Conservation (phyloP, 2,329 filamentous ascomycete genomes). For the Trichophyton mentagrophytes region DNA sequence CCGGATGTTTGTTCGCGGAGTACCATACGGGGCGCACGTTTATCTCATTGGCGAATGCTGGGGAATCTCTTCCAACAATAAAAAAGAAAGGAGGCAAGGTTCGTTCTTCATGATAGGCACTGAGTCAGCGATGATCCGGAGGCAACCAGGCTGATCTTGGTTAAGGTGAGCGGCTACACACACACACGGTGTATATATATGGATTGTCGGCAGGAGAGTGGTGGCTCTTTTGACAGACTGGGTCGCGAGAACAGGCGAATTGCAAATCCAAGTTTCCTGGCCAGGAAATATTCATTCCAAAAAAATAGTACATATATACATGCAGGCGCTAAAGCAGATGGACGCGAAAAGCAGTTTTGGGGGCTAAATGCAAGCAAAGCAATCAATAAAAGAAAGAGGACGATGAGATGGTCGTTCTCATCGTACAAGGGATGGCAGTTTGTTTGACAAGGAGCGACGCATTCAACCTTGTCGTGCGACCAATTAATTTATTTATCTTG, state of each 20-base stretch:
- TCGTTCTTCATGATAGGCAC: not conserved
- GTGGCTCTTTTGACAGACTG: not conserved
- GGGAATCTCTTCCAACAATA: too few species aligned
- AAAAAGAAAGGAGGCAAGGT: not conserved
- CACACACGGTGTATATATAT: not conserved
- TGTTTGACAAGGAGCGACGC: not conserved
- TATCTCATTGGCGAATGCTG: not conserved
- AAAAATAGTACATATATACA: not conserved
- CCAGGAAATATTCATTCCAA: not conserved
- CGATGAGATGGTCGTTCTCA: not conserved
- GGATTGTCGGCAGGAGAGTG: not conserved
- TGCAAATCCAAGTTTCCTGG: not conserved
- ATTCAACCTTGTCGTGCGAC: not conserved
- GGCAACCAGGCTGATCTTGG: not conserved
- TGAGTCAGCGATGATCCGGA: not conserved
- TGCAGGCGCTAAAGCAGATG: not conserved
- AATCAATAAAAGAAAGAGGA: not conserved
- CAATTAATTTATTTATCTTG: not conserved
- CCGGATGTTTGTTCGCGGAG: not conserved
- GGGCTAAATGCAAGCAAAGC: not conserved
- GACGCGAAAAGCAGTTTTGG: not conserved
- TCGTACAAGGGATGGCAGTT: not conserved
- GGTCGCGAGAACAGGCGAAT: not conserved
- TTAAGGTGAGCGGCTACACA: not conserved
- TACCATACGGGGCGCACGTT: not conserved